Evolutionary conservation across 1,284 basidiomycete genomes (phyloP), one percentile per base, ranked within the genome.

Genomic region (Ustilago nuda): DNA sequence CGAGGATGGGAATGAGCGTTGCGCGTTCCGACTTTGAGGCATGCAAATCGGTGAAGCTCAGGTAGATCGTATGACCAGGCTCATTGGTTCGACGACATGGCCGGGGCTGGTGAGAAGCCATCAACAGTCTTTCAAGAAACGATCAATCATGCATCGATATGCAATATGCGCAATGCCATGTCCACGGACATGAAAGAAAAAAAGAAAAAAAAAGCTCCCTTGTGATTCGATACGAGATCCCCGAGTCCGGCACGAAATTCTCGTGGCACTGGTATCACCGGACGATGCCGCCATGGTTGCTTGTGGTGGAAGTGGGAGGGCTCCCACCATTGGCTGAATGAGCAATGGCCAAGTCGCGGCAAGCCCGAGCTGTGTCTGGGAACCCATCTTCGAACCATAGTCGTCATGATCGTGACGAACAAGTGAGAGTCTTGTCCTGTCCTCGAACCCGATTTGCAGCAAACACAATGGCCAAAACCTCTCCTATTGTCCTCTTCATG

Each of bases 1-100:
- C 7, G 30, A n/a, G 30, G 4, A 37, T 11, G 19, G 8, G 12
- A 55, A 6, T 17, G 41, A 35, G 4, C 41, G 39, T 8, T 19
- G 32, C n/a, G 30, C 41, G 55, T 56, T 45, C 55, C 55, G 41
- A 56, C 39, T 33, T 45, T 46, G 8, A 55, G 53, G 36, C 43
- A n/a, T 41, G 17, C 37, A 13, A 15, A 17, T 11, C 13, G 32
- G 33, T 53, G 12, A 36, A 41, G 37, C 36, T 56, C 37, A 39
- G 54, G 33, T 19, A 39, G 11, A 39, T 11, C 15, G 37, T 17
- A 39, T 39, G 11, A 17, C 37, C 37, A 4, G 9, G 45, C n/a
- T n/a, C 45, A 23, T 48, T 15, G 27, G 11, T 32, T 6, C 43
- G 19, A 19, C 6, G 43, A 45, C n/a, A 7, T 19, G 43, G 17